Evolutionary conservation across 2,329 filamentous ascomycete genomes (phyloP).

Genomic region (Dryadomyces sulphureus): DNA sequence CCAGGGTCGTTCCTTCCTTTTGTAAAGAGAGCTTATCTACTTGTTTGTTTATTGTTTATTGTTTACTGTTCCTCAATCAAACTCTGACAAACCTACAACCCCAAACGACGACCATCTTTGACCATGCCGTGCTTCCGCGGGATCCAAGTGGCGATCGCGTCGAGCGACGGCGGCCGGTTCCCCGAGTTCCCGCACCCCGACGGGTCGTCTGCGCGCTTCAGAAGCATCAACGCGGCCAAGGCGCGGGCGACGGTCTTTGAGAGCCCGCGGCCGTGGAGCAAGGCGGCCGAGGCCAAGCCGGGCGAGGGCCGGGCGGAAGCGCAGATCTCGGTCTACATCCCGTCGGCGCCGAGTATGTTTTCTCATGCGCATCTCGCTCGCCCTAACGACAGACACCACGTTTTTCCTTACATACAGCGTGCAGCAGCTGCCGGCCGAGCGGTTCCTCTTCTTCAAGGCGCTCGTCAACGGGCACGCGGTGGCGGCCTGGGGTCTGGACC

Average conservation of each 20-base stretch:
- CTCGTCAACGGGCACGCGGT: slow-evolving; percentile 37
- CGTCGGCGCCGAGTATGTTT: slow-evolving; percentile 33
- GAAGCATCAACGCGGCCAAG: background rate
- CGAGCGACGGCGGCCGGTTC: slow-evolving; percentile 22
- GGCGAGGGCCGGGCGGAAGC: slow-evolving; percentile 20
- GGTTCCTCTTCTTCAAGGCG: slow-evolving; percentile 38
- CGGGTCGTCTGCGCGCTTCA: slow-evolving; percentile 23
- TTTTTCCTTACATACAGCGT: slow-evolving; percentile 38
- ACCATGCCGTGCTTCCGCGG: slow-evolving; percentile 35
- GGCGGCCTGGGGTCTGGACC: slow-evolving; percentile 36
- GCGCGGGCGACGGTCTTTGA: background rate
- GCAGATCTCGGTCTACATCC: slow-evolving; percentile 39
- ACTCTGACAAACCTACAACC: no score
- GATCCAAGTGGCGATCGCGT: slow-evolving; percentile 27
- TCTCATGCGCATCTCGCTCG: background rate
- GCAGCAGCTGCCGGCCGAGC: slow-evolving; percentile 17
- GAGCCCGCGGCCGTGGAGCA: slow-evolving; percentile 3
- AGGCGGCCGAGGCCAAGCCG: background rate
- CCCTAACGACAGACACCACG: slow-evolving; percentile 26
- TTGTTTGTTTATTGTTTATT: background rate
- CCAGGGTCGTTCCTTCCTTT: background rate
- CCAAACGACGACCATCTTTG: no score
- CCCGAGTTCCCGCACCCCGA: slow-evolving; percentile 42
- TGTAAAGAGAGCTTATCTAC: background rate
- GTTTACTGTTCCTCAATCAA: background rate